Percentiles rank a stretch among this genome's conserved stretches.
Evolutionary conservation across 192 early-diverging fungal genomes (phyloP).

Genomic region (Rhizophagus clarus): DNA sequence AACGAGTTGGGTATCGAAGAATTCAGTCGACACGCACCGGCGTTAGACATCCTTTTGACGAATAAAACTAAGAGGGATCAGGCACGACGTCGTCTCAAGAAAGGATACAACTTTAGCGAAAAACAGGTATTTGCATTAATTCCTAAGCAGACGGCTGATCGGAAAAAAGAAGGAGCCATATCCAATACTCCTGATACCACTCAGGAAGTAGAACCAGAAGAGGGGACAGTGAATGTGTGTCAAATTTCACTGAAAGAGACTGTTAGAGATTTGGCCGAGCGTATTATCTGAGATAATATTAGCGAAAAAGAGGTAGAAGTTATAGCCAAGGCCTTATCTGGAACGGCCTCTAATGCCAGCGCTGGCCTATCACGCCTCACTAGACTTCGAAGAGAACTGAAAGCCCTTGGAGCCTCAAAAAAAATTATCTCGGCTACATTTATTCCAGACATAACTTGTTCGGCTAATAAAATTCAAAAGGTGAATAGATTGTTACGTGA

Average conservation of each 20-base stretch:
- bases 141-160: neutral
- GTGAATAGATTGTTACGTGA: neutral
- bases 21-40: too few species aligned
- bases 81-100: neutral
- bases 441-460: constrained; percentile 1
- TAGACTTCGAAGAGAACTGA: neutral
- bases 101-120: constrained; percentile 21
- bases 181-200: too few species aligned
- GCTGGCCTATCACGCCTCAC: neutral
- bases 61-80: constrained; percentile 19
- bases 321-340: neutral
- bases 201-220: neutral
- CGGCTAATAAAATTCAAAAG: constrained; percentile 6
- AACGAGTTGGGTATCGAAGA: too few species aligned
- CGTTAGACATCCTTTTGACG: neutral
- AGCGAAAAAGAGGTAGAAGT: neutral
- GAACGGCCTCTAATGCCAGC: constrained; percentile 6
- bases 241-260: neutral
- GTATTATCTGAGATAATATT: neutral
- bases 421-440: neutral
- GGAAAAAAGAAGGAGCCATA: neutral
- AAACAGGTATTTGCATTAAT: constrained; percentile 26
- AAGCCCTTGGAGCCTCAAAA: neutral
- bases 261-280: neutral
- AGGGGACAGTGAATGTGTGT: neutral